Percentiles rank a stretch among this genome's conserved stretches.
These are phyloP conservation scores for Tricholoma saponaceum DNA, from an alignment of 768 basidiomycete genomes.

Conservation along the genomic window DNA sequence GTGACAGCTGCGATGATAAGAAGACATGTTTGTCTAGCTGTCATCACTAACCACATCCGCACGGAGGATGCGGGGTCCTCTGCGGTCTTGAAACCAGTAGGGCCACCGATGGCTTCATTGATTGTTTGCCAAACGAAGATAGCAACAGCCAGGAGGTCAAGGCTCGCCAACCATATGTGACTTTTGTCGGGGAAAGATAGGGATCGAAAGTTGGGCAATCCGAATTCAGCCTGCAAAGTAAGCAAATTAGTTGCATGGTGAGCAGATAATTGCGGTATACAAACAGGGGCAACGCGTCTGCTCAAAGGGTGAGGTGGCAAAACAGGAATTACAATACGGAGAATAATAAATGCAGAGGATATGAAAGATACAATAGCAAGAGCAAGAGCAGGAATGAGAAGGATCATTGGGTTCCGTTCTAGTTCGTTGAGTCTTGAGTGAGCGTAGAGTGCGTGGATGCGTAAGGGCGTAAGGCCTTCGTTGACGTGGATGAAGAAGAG, in stretches of 20 bases:
- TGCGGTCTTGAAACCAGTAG: slow-evolving; percentile 39
- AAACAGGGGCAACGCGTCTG: slow-evolving; percentile 68
- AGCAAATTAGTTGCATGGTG: slow-evolving; percentile 12
- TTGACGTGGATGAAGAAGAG: slow-evolving; percentile 8
- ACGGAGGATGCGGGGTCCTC: slow-evolving; percentile 49
- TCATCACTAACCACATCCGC: slow-evolving; percentile 67
- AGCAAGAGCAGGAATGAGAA: slow-evolving; percentile 60
- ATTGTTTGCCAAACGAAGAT: slow-evolving; percentile 67
- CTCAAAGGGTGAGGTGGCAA: slow-evolving; percentile 71
- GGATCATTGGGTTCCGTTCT: slow-evolving; percentile 47
- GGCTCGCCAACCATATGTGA: slow-evolving; percentile 68
- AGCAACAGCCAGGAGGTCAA: slow-evolving; percentile 59
- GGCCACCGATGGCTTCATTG: slow-evolving; percentile 44
- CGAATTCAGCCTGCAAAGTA: slow-evolving; percentile 63
- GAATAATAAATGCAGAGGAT: slow-evolving; percentile 70
- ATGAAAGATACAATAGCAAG: slow-evolving; percentile 71
- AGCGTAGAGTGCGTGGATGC: slow-evolving; percentile 42
- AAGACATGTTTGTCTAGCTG: slow-evolving; percentile 65
- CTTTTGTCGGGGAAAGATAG: slow-evolving; percentile 66
- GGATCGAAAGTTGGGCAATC: slow-evolving; percentile 63
- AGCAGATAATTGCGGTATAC: slow-evolving; percentile 19
- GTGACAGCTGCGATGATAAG: slow-evolving; percentile 57
- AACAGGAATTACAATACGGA: slow-evolving; percentile 72
- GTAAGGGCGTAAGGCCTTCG: slow-evolving; percentile 41
- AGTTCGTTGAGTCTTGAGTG: slow-evolving; percentile 36